These are phyloP conservation scores for Kodamaea derodonti DNA, from an alignment of 1,139 yeast species.

Conservation along the genomic window DNA sequence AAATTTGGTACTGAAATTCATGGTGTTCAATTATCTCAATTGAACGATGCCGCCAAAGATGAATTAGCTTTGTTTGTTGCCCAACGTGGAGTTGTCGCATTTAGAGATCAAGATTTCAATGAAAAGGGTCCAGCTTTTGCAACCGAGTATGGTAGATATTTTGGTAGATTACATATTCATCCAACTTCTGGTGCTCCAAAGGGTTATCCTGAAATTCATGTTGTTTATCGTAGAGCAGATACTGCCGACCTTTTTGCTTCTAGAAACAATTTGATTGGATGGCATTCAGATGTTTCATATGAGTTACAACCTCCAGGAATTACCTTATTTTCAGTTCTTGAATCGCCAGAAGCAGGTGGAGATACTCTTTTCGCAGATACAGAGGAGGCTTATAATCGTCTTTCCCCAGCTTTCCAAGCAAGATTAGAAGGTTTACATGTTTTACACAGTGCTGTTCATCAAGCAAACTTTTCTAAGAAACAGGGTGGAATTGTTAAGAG, in stretches of 20 bases:
- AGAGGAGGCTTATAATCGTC: conserved; percentile 27
- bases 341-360: conserved; percentile 16
- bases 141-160: conserved; percentile 29
- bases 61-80: conserved; percentile 65
- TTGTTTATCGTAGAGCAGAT: conserved; percentile 54
- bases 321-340: conserved; percentile 15
- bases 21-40: conserved; percentile 56
- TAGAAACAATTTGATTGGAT: conserved; percentile 11
- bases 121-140: conserved; percentile 50
- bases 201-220: conserved; percentile 56
- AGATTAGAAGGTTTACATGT: conserved; percentile 25
- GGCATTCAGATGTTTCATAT: conserved; percentile 16
- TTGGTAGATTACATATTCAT: conserved; percentile 58
- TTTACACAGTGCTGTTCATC: conserved; percentile 23
- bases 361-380: conserved; percentile 32
- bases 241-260: conserved; percentile 10
- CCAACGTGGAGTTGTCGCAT: conserved; percentile 64
- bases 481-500: conserved; percentile 25
- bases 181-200: conserved; percentile 71
- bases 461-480: conserved; percentile 17
- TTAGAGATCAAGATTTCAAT: conserved; percentile 63
- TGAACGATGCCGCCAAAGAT: conserved; percentile 51
- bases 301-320: conserved; percentile 16
- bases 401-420: conserved; percentile 25
- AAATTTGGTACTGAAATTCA: conserved; percentile 61